Evolutionary conservation across 495 filamentous ascomycete species (phyloP).

Genomic region (Bacidia rubella): DNA sequence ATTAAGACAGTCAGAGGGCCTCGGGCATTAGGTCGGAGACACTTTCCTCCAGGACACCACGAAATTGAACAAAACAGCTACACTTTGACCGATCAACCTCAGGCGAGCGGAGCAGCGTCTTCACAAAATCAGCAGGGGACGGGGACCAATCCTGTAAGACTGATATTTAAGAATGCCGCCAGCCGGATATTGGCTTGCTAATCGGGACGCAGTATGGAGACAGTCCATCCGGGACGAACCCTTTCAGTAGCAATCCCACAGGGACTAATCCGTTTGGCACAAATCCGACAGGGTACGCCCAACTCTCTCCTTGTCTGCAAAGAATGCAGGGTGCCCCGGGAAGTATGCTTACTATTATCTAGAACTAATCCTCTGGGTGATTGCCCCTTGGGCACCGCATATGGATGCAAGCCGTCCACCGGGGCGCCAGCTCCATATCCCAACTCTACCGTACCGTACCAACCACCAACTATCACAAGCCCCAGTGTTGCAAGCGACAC

Average conservation of each 20-base stretch:
- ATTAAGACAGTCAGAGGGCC: background rate
- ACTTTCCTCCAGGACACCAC: background rate
- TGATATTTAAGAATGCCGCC: too few relatives aligned
- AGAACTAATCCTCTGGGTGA: constrained; percentile 4
- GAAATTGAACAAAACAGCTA: background rate
- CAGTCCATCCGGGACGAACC: background rate
- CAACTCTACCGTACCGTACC: background rate
- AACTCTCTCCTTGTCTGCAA: background rate
- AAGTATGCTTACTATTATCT: background rate
- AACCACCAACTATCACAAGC: background rate
- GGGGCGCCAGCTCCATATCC: background rate
- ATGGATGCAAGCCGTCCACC: constrained; percentile 1
- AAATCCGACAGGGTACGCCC: constrained; percentile 3
- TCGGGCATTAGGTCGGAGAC: background rate
- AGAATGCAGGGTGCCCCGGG: too few relatives aligned
- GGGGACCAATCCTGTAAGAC: background rate
- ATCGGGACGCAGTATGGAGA: background rate
- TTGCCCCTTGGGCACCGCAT: constrained; percentile 4
- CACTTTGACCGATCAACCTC: background rate
- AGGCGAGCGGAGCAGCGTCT: background rate
- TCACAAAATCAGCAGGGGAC: background rate
- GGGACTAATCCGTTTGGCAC: constrained; percentile 4
- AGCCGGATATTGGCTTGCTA: too few relatives aligned
- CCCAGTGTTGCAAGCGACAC: background rate
- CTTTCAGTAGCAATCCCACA: background rate